Evolutionary conservation across 2,329 filamentous ascomycete genomes (phyloP).

Genomic region (Xylariaceae sp.): DNA sequence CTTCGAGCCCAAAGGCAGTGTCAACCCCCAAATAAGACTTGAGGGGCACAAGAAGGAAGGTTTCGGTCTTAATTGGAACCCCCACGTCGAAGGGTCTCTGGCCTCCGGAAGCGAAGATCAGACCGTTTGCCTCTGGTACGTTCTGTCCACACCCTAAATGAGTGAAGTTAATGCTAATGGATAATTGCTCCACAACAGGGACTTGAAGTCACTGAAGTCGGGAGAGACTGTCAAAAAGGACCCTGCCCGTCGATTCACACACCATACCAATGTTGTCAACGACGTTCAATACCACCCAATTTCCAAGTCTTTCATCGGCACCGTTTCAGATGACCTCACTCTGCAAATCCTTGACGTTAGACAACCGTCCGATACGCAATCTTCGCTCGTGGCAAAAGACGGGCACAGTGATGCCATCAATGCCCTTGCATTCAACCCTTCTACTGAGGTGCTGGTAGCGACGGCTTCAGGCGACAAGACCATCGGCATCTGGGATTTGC

Average conservation of each 20-base stretch:
- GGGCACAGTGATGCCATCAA: conserved; percentile 94
- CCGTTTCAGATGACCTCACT: conserved; percentile 91
- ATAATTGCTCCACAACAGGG: conserved; percentile 44
- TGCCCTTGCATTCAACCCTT: conserved; percentile 89
- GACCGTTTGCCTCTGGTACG: conserved; percentile 86
- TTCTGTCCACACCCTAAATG: not conserved
- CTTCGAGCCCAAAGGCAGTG: conserved; percentile 65
- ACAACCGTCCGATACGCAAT: conserved; percentile 57
- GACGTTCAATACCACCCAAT: conserved; percentile 94
- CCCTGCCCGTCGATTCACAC: conserved; percentile 71
- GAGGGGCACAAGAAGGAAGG: conserved; percentile 84
- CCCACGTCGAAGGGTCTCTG: conserved; percentile 74
- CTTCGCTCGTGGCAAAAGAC: conserved; percentile 63
- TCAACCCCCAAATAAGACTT: conserved; percentile 80
- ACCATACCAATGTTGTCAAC: conserved; percentile 89
- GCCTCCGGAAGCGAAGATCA: conserved; percentile 89
- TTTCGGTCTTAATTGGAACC: conserved; percentile 91
- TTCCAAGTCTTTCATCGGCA: conserved; percentile 80
- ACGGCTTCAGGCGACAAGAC: conserved; percentile 95
- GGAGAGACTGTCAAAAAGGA: conserved; percentile 62
- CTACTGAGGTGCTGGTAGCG: conserved; percentile 82
- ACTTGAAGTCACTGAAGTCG: conserved; percentile 71
- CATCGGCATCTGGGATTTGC: conserved; percentile 90
- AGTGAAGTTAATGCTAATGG: conserved; percentile 6
- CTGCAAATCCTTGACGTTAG: conserved; percentile 90